These are phyloP conservation scores for Amanita inopinata DNA, from an alignment of 768 basidiomycete species.

Conservation along the genomic window DNA sequence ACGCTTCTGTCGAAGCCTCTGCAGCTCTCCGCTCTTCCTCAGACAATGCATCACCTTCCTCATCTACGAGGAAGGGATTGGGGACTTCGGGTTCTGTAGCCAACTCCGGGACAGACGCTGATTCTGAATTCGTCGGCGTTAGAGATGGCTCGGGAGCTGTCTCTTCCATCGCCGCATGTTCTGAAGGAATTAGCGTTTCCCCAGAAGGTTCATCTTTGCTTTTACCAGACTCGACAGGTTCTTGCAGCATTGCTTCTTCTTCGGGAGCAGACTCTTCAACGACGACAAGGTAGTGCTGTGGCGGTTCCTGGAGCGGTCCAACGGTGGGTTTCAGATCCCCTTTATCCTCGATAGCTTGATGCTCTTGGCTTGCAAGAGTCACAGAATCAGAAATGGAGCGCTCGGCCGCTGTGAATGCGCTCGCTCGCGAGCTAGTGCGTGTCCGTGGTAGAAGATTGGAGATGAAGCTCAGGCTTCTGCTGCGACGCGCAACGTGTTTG, in stretches of 20 bases:
- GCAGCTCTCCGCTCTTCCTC: slow-evolving; percentile 26
- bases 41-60: slow-evolving; percentile 34
- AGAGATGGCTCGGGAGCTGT: neutral
- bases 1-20: slow-evolving; percentile 13
- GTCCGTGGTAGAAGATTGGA: slow-evolving; percentile 8
- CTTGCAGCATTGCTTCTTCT: too few species aligned
- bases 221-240: neutral
- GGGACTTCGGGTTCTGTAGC: slow-evolving; percentile 37
- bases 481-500: slow-evolving; percentile 5
- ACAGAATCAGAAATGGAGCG: slow-evolving; percentile 5
- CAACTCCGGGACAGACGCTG: neutral
- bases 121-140: too few species aligned
- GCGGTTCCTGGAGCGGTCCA: neutral
- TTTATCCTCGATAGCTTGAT: neutral
- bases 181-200: neutral
- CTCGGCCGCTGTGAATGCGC: slow-evolving; percentile 3
- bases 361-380: slow-evolving; percentile 1
- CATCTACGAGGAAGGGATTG: slow-evolving; percentile 56
- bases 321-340: neutral
- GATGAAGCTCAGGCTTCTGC: slow-evolving; percentile 5
- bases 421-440: slow-evolving; percentile 4
- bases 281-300: slow-evolving; percentile 4
- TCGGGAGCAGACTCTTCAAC: slow-evolving; percentile 5
- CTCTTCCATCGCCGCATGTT: neutral
- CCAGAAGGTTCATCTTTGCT: neutral